Evolutionary conservation across 148 eudicot genomes (phyloP).

Genomic region (Pharnaceum exiguum): DNA sequence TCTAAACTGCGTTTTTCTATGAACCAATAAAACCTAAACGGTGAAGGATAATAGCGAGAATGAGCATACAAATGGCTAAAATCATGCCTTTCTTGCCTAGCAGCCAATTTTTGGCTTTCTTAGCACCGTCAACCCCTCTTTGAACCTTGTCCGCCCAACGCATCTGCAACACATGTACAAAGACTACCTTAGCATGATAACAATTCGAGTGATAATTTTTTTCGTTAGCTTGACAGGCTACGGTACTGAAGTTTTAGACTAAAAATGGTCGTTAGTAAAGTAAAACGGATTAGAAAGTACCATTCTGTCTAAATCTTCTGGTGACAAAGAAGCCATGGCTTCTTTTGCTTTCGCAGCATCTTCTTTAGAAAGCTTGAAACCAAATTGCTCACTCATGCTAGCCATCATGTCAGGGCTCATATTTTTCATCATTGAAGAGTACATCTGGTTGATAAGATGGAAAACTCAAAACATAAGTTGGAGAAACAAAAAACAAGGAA

Average conservation of each 20-base stretch:
- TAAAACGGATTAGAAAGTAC: conserved; percentile 31
- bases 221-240: background rate
- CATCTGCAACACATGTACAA: conserved; percentile 51
- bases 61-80: conserved; percentile 73
- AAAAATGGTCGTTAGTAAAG: background rate
- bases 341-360: conserved; percentile 97
- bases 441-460: conserved; percentile 50
- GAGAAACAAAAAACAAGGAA: background rate
- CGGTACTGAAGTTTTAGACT: background rate
- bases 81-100: conserved; percentile 82
- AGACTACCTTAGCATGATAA: background rate
- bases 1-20: conserved; percentile 12
- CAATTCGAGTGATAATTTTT: background rate
- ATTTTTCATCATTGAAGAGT: conserved; percentile 84
- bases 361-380: conserved; percentile 80
- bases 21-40: conserved; percentile 73
- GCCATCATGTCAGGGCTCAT: conserved; percentile 99
- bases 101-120: conserved; percentile 91
- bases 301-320: conserved; percentile 84
- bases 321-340: conserved; percentile 91
- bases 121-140: conserved; percentile 65
- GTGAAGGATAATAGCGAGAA: conserved; percentile 78
- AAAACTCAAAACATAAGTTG: background rate
- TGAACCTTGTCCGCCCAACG: conserved; percentile 92
- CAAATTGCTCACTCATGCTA: conserved; percentile 94